These are phyloP conservation scores for Phenoliferia sp. DNA, from an alignment of 1,284 basidiomycete species.

Conservation along the genomic window DNA sequence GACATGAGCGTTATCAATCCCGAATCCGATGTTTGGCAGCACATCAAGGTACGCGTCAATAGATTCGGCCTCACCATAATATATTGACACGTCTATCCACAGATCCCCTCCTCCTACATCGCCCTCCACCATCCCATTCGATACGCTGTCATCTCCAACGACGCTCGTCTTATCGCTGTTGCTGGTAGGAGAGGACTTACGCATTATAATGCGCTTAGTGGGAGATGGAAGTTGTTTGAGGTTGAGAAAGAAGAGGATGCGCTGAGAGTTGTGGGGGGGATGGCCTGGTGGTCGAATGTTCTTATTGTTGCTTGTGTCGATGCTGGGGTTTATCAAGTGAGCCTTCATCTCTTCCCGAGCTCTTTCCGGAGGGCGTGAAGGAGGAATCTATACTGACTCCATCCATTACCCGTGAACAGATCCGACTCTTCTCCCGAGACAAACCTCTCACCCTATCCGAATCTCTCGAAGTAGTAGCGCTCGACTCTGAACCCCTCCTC, in stretches of 20 bases:
- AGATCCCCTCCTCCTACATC: conserved; percentile 86
- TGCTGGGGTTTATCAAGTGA: conserved; percentile 65
- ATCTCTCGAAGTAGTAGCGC: conserved; percentile 87
- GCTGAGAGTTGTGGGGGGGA: conserved; percentile 82
- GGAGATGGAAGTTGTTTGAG: conserved; percentile 89
- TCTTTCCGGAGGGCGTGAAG: too few species aligned
- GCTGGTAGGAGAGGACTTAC: conserved; percentile 86
- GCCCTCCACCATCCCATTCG: conserved; percentile 91
- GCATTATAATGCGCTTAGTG: conserved; percentile 89
- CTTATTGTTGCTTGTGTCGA: conserved; percentile 65
- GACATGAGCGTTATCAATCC: conserved; percentile 98
- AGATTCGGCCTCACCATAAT: neutral
- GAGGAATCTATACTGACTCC: neutral
- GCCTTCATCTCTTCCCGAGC: conserved; percentile 19
- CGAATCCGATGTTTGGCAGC: conserved; percentile 97
- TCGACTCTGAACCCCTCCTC: conserved; percentile 83
- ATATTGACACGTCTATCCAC: neutral
- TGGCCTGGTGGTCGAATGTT: conserved; percentile 96
- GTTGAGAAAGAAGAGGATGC: conserved; percentile 82
- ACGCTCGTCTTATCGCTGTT: conserved; percentile 87
- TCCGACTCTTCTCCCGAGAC: conserved; percentile 93
- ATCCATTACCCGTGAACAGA: conserved; percentile 47
- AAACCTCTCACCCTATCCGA: conserved; percentile 59
- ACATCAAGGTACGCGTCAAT: conserved; percentile 63
- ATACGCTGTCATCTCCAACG: conserved; percentile 84